Base-by-base conservation (phyloP, 169 alveolate genomes). In the Plasmodium vivax region DNA sequence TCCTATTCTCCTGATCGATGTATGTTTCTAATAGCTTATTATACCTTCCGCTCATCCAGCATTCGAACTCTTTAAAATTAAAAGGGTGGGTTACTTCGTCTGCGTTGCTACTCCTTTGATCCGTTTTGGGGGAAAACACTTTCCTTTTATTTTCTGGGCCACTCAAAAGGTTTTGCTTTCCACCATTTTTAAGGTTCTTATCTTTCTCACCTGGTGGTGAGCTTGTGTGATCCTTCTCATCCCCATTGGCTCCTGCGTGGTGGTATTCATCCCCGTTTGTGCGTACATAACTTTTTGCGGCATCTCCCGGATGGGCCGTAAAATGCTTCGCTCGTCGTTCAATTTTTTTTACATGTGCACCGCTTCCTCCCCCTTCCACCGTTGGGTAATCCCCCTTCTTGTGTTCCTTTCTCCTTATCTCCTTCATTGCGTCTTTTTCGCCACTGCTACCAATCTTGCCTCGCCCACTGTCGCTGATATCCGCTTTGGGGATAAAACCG, bases 31-130 rank as follows among this genome's bases (percentile, higher is more conserved):
- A 62, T 34, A 84, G 47, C 32, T 16, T 84, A 71, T 84, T 84
- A 84, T 84, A 84, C 71, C 92, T 68, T 5, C 75, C 74, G 16
- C 83, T 80, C 47, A 84, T 84, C 92, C 92, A 84, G 38, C 30
- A 38, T 43, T 84, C 47, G 45, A 84, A 32, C 19, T 72, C 72
- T 23, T 84, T 84, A 43, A 68, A 84, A 62, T 71, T 38, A 71
- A 41, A 38, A 10, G 73, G n/a, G 75, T 3, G 45, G 43, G 51
- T 10, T 9, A 23, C 54, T 68, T 38, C 77, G 77, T 27, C 83
- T 5, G 54, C 34, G 19, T 38, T 71, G 32, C 36, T 68, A 71
- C 36, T 68, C 62, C 45, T 84, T 30, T 84, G 83, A 32, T 68
- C 92, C 30, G 4, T 83, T 32, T 23, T 83, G 6, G 3, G 51